Base-by-base conservation (phyloP, 73 alveolate species). In the Paramecium octaurelia region DNA sequence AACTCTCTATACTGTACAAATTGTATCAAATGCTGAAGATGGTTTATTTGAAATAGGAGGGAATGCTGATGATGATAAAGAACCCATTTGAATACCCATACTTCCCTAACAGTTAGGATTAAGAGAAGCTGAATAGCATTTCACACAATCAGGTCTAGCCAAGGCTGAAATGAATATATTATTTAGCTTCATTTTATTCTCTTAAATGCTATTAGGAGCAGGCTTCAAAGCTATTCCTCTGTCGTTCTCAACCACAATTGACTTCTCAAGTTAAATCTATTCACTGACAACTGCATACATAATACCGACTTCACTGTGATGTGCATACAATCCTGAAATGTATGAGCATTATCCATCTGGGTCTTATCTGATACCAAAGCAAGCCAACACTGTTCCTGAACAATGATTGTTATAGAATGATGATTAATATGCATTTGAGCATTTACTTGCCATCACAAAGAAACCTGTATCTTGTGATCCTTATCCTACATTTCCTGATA, bases 391-490 rank as follows among this genome's bases (percentile, higher is more conserved):
- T 10, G 91, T 9, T 18, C 76, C 73, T 44, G 91, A 80, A 48
- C 91, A 80, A 12, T 80, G 50, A 44, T 80, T 80, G 3, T 80
- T 24, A 80, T 40, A 27, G 54, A 80, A 80, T 4, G 91, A 80
- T 23, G 75, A 34, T 80, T 42, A 42, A 46, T 42, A 40, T n/a
- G 91, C 46, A 23, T 44, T 16, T 23, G 71, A 18, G 6, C 91
- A 80, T 80, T 40, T 40, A 12, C 64, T 80, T 8, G 91, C 91
- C 91, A 80, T 80, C 3, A 80, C 46, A 21, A 80, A 80, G 57
- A 80, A 80, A n/a, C 91, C 91, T 6, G 91, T 80, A 48, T 80
- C 91, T 80, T 80, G 44, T 20, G 91, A 80, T 23, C 91, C 91
- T 80, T 42, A 35, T 10, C 91, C 91, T 0, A 80, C 91, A 80